Evolutionary conservation across 2,329 filamentous ascomycete genomes (phyloP).

Genomic region (Monilinia fructicola): DNA sequence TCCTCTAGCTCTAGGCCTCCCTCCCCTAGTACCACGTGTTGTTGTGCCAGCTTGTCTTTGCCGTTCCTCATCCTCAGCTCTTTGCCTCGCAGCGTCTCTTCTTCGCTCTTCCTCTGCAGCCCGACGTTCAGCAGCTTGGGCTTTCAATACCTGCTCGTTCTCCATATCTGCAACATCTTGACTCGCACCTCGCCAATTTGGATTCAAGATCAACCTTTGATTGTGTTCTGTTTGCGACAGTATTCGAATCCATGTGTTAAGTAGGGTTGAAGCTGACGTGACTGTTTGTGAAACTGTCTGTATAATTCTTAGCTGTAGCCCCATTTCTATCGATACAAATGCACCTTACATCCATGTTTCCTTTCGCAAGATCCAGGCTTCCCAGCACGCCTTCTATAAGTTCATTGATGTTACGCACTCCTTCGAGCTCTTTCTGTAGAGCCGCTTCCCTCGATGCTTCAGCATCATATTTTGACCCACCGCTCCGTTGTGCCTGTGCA

Average conservation of each 20-base stretch:
- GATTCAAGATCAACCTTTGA: slow-evolving; percentile 84
- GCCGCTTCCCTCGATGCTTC: slow-evolving; percentile 70
- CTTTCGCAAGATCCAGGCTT: slow-evolving; percentile 68
- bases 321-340: slow-evolving; percentile 2
- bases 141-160: slow-evolving; percentile 69
- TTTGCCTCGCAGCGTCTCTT: slow-evolving; percentile 66
- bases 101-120: slow-evolving; percentile 77
- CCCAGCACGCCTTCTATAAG: slow-evolving; percentile 77
- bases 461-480: slow-evolving; percentile 57
- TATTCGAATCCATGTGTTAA: slow-evolving; percentile 95
- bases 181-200: slow-evolving; percentile 83
- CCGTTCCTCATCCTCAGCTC: slow-evolving; percentile 58
- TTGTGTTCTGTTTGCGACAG: slow-evolving; percentile 97
- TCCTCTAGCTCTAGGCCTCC: slow-evolving; percentile 37
- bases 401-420: slow-evolving; percentile 81
- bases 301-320: slow-evolving; percentile 26
- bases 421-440: slow-evolving; percentile 76
- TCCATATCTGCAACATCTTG: slow-evolving; percentile 86
- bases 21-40: slow-evolving; percentile 39
- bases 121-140: slow-evolving; percentile 74
- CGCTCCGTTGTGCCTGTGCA: slow-evolving; percentile 39
- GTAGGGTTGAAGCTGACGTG: slow-evolving; percentile 78
- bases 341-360: slow-evolving; percentile 69
- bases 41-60: slow-evolving; percentile 46
- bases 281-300: slow-evolving; percentile 85